Base-by-base conservation (phyloP, 257 asterid genomes). In the Solanum piurae region DNA sequence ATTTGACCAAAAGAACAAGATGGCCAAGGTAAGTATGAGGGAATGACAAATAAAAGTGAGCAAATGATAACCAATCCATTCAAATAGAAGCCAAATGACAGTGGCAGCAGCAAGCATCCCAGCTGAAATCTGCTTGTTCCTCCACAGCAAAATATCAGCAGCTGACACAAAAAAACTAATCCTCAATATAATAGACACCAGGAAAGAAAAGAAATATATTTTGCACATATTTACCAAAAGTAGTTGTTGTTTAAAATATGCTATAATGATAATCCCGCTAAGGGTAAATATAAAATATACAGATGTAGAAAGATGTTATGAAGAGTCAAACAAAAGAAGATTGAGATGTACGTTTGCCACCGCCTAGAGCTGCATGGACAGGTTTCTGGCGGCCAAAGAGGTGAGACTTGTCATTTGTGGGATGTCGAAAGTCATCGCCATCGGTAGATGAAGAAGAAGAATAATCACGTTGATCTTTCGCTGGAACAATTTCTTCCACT, bases 41-140 rank as follows among this genome's bases (percentile, higher is more conserved):
- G 93, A 94, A 73, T 95, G 98, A 89, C 99, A 97, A 40, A 97
- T 76, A 91, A 95, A 95, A 80, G 98, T 94, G 34, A 97, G 91
- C 92, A 97, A 90, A 88, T 93, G 95, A 87, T 97, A 97, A 88
- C 96, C 98, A 25, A 95, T 95, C 97, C 98, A 89, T 88, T 97
- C 98, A 60, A 97, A 97, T 42, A 95, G 94, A 36, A 97, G 97
- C 98, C 99, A 97, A 88, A 95, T 94, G 76, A 97, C 98, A n/a
- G 98, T 95, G 18, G 97, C 92, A 71, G 93, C 94, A 14, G 98
- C 93, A 76, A 97, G 96, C 89, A 95, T 27, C 44, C 94, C 93
- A 69, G 93, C 98, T n/a, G 99, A 97, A 42, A 91, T 89, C 89
- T 94, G 98, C 92, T 95, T 97, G 93, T 97, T 97, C 90, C 98